Conservation (phyloP, 441 rosid genomes). For the Croton laevigatus region DNA sequence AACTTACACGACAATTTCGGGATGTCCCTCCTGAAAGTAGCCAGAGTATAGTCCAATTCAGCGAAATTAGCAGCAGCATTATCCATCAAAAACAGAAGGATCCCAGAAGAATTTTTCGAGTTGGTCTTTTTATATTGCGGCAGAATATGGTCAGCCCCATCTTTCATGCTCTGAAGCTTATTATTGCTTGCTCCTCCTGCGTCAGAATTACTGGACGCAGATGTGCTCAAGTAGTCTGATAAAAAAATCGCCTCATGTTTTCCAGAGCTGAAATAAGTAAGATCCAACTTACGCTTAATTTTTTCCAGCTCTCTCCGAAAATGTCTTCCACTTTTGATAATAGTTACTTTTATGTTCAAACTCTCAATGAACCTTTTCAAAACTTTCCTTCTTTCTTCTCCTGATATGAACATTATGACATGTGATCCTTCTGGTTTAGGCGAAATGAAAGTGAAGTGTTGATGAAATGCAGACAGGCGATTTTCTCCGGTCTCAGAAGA, state of each 20-base stretch:
- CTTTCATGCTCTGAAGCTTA: constrained; percentile 17
- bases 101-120: constrained; percentile 23
- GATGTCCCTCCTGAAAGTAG: constrained; percentile 32
- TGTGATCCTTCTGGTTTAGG: constrained; percentile 43
- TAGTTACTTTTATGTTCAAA: constrained; percentile 40
- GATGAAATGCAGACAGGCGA: constrained; percentile 21
- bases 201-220: constrained; percentile 25
- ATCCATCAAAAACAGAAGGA: constrained; percentile 45
- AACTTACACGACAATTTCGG: constrained; percentile 32
- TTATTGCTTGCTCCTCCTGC: constrained; percentile 9
- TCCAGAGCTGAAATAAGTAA: constrained; percentile 17
- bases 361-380: constrained; percentile 39
- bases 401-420: constrained; percentile 35
- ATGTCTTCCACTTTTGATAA: constrained; percentile 24
- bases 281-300: constrained; percentile 30
- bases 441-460: constrained; percentile 28
- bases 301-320: constrained; percentile 27
- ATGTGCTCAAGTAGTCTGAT: constrained; percentile 21
- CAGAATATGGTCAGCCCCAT: constrained; percentile 25
- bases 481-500: constrained; percentile 14
- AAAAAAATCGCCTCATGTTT: constrained; percentile 21
- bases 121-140: constrained; percentile 22
- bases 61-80: constrained; percentile 24
- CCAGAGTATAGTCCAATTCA: constrained; percentile 23
- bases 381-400: constrained; percentile 44